Conservation (phyloP, 305 asterid species). For the Fraxinus nigra region DNA sequence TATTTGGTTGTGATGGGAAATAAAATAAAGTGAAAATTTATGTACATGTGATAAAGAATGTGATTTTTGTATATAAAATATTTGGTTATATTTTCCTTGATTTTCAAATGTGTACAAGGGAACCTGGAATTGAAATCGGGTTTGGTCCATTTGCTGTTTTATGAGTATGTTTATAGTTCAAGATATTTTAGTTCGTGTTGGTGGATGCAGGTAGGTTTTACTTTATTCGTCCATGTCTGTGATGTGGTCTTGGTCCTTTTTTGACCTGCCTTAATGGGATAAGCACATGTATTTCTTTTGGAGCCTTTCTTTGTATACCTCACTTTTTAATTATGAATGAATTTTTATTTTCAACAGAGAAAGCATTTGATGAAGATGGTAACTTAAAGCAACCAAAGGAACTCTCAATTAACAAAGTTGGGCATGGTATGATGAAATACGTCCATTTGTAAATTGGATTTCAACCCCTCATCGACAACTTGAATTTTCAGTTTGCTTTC, state of each 20-base stretch:
- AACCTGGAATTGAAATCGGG: neutral
- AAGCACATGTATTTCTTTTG: neutral
- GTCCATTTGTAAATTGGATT: neutral
- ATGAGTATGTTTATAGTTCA: neutral
- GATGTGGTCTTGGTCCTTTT: neutral
- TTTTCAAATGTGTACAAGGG: neutral
- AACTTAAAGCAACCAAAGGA: slow-evolving; percentile 82
- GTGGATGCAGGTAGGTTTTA: neutral
- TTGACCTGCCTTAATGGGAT: neutral
- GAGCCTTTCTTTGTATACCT: neutral
- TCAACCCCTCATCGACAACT: neutral
- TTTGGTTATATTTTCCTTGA: neutral
- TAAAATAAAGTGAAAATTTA: neutral
- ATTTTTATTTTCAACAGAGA: slow-evolving; percentile 51
- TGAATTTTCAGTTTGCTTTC: neutral
- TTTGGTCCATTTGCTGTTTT: neutral
- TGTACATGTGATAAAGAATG: neutral
- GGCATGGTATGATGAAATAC: slow-evolving; percentile 63
- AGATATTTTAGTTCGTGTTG: neutral
- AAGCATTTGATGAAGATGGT: slow-evolving; percentile 84
- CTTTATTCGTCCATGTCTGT: neutral
- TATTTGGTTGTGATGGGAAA: neutral
- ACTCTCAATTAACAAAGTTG: slow-evolving; percentile 92
- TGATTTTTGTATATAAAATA: neutral
- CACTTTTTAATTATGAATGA: neutral